Base-by-base conservation (phyloP, 768 basidiomycete genomes). In the Russula foetens region DNA sequence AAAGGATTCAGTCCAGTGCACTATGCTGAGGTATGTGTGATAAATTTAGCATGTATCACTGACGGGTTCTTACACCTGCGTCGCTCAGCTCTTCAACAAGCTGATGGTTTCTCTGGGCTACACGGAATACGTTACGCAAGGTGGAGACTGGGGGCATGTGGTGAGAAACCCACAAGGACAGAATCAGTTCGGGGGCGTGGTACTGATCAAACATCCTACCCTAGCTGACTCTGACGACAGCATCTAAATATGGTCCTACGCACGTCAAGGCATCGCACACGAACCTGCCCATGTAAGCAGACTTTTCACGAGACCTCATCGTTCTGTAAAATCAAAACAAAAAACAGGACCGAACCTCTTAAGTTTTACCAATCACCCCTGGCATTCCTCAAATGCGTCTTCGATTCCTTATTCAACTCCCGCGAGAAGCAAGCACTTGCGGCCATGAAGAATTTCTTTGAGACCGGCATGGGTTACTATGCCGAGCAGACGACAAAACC, bases 1-100 rank as follows among this genome's bases (percentile, higher is more conserved):
- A 75, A 75, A 60, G 83, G 83, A 0, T 86, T 85, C 62, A 65
- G 64, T 7, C 39, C 71, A 0, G 60, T 68, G n/a, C 82, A 85
- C 50, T 84, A 79, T 51, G 83, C 83, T 1, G 81, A 86, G 71
- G 84, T 80, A 47, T 29, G 54, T 59, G 14, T 15, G 19, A 6
- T 26, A 49, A 8, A 12, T 3, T 12, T 35, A 7, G 39, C 19
- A 17, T 19, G 5, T 19, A 19, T 15, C 17, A 38, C 14, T 3
- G 7, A 33, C 33, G 23, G 14, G 19, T 17, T 50, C 29, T 50
- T 28, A 35, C 11, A 14, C 39, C 29, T n/a, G 19, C 8, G 7
- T 24, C 23, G 26, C 54, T 7, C 29, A 66, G 67, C 60, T 66
- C 29, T 29, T 51, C 35, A 59, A 70, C 56, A 67, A 65, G n/a